Evolutionary conservation across 1,284 basidiomycete genomes (phyloP).

Genomic region (Boletus albobrunnescens): DNA sequence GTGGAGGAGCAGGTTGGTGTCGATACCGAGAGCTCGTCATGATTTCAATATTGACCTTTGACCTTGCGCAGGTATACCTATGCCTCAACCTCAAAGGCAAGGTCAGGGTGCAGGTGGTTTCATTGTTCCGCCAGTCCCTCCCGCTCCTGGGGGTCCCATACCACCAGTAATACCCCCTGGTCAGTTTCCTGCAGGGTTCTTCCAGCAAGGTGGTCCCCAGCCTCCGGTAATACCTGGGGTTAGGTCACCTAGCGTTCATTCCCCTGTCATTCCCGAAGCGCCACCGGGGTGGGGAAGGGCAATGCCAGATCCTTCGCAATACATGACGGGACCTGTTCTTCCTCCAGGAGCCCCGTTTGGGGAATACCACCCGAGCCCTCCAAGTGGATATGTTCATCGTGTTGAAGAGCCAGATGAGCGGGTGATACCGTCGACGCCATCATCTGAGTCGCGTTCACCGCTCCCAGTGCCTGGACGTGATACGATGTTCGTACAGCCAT

Average conservation of each 20-base stretch:
- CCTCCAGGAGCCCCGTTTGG: constrained; percentile 17
- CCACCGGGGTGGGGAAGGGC: constrained; percentile 16
- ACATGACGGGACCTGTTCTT: constrained; percentile 15
- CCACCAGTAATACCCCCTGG: constrained; percentile 19
- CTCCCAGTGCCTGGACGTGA: constrained; percentile 23
- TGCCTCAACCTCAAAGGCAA: constrained; percentile 19
- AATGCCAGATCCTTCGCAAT: constrained; percentile 29
- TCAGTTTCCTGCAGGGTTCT: constrained; percentile 30
- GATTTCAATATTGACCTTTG: constrained; percentile 7
- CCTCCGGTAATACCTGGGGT: constrained; percentile 29
- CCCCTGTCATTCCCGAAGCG: constrained; percentile 26
- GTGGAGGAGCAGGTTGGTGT: constrained; percentile 18
- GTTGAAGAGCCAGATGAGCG: constrained; percentile 16
- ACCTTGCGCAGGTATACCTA: constrained; percentile 20
- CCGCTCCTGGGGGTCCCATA: constrained; percentile 10
- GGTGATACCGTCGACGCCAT: constrained; percentile 24
- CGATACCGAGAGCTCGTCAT: neutral
- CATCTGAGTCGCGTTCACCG: constrained; percentile 14
- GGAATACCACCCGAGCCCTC: constrained; percentile 4
- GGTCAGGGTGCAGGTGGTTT: neutral
- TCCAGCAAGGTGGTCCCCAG: constrained; percentile 23
- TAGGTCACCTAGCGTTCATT: constrained; percentile 10
- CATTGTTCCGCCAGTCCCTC: constrained; percentile 27
- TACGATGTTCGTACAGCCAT: constrained; percentile 16
- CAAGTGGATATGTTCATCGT: constrained; percentile 5